Evolutionary conservation across 306 rosid genomes (phyloP).

Genomic region (Rubus idaeus): DNA sequence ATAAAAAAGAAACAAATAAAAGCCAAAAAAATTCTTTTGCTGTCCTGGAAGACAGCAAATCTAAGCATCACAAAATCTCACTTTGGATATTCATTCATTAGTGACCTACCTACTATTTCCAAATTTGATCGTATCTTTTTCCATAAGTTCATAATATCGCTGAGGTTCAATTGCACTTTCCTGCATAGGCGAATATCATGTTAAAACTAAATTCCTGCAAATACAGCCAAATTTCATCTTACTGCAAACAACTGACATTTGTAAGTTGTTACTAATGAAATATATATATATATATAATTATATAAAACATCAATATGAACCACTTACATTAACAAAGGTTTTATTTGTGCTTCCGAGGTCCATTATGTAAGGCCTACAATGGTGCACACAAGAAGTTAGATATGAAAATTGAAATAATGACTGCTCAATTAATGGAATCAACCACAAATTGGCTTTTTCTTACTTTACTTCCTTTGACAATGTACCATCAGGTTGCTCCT

Average conservation of each 20-base stretch:
- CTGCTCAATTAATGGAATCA: neutral
- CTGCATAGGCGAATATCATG: constrained; percentile 47
- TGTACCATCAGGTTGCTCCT: constrained; percentile 77
- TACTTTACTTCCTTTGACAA: constrained; percentile 64
- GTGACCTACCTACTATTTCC: constrained; percentile 88
- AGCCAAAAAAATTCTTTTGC: neutral
- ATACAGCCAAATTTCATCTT: constrained; percentile 16
- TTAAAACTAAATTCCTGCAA: constrained; percentile 14
- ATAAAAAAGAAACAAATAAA: neutral
- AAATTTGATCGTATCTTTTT: constrained; percentile 83
- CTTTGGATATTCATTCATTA: constrained; percentile 13
- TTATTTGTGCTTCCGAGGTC: constrained; percentile 99
- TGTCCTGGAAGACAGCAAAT: neutral
- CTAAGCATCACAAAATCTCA: constrained; percentile 21
- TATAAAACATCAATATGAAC: neutral
- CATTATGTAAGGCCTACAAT: constrained; percentile 85
- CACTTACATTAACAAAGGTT: constrained; percentile 84
- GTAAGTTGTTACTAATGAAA: neutral
- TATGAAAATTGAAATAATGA: constrained; percentile 19
- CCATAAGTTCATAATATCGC: constrained; percentile 90
- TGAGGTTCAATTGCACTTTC: constrained; percentile 87
- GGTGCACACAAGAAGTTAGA: constrained; percentile 28
- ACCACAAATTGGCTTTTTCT: constrained; percentile 12
- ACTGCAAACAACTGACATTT: constrained; percentile 15
- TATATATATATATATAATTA: neutral